Evolutionary conservation across 345 rosid genomes (phyloP).

Genomic region (Sisymbrium altissimum): DNA sequence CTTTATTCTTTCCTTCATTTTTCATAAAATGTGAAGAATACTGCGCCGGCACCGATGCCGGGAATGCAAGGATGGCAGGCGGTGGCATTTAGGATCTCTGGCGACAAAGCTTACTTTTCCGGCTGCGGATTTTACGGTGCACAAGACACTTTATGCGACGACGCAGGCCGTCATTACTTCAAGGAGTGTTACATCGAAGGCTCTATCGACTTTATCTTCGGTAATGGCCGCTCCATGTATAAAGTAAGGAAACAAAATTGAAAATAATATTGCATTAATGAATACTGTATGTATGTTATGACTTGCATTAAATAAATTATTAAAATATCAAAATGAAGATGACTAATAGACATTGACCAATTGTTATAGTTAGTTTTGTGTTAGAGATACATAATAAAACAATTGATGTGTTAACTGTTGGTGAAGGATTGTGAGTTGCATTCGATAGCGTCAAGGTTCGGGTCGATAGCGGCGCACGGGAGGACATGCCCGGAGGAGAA

Average conservation of each 20-base stretch:
- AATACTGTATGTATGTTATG: background rate
- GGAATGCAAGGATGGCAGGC: constrained; percentile 98
- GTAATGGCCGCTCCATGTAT: constrained; percentile 94
- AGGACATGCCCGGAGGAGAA: constrained; percentile 79
- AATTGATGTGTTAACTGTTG: background rate
- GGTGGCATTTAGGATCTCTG: constrained; percentile 83
- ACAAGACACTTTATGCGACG: constrained; percentile 91
- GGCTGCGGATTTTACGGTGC: constrained; percentile 95
- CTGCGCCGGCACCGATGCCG: constrained; percentile 92
- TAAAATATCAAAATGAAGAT: background rate
- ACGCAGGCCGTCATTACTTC: constrained; percentile 92
- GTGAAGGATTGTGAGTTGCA: constrained; percentile 90
- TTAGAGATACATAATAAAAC: background rate
- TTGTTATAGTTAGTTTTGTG: background rate
- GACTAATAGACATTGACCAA: background rate
- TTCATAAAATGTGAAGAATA: constrained; percentile 44
- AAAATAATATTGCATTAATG: background rate
- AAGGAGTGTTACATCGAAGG: constrained; percentile 91
- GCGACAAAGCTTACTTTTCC: constrained; percentile 86
- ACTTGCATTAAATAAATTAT: background rate
- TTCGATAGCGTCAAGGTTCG: constrained; percentile 85
- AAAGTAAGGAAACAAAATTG: constrained; percentile 42
- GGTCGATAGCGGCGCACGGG: constrained; percentile 90
- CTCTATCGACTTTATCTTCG: constrained; percentile 91
- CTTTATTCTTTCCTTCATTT: background rate